Evolutionary conservation across 768 basidiomycete genomes (phyloP).

Genomic region (Lactarius vividus): DNA sequence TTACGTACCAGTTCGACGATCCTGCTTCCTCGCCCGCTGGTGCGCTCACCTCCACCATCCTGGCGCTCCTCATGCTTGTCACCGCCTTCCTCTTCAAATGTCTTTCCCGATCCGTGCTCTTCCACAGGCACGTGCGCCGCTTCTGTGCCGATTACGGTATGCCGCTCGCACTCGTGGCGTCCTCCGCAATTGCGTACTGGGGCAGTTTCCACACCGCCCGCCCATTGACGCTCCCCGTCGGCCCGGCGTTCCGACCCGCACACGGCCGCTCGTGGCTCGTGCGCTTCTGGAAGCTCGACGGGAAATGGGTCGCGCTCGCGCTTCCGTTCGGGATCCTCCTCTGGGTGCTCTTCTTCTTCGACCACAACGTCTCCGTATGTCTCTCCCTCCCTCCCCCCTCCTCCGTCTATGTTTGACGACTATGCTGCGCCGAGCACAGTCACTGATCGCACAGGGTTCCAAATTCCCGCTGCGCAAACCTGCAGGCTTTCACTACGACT

Average conservation of each 20-base stretch:
- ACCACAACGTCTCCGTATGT: conserved; percentile 88
- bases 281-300: conserved; percentile 82
- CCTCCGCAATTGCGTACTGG: conserved; percentile 84
- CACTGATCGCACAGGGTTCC: conserved; percentile 87
- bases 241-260: conserved; percentile 66
- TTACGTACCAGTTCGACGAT: conserved; percentile 63
- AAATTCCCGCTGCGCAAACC: conserved; percentile 90
- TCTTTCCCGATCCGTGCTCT: conserved; percentile 59
- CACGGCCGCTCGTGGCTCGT: conserved; percentile 80
- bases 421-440: conserved; percentile 43
- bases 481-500: conserved; percentile 83
- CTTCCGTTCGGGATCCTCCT: conserved; percentile 86
- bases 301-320: conserved; percentile 86
- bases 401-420: not conserved
- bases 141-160: conserved; percentile 88
- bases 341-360: conserved; percentile 93
- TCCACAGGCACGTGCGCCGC: conserved; percentile 70
- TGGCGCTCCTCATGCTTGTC: conserved; percentile 76
- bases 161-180: conserved; percentile 78
- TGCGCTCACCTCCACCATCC: conserved; percentile 61
- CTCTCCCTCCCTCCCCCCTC: not conserved
- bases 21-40: conserved; percentile 42
- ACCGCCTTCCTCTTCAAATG: conserved; percentile 71
- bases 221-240: conserved; percentile 65
- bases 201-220: conserved; percentile 63